These are phyloP conservation scores for Penicillium hesseltinei DNA, from an alignment of 2,329 filamentous ascomycete species.

Conservation along the genomic window DNA sequence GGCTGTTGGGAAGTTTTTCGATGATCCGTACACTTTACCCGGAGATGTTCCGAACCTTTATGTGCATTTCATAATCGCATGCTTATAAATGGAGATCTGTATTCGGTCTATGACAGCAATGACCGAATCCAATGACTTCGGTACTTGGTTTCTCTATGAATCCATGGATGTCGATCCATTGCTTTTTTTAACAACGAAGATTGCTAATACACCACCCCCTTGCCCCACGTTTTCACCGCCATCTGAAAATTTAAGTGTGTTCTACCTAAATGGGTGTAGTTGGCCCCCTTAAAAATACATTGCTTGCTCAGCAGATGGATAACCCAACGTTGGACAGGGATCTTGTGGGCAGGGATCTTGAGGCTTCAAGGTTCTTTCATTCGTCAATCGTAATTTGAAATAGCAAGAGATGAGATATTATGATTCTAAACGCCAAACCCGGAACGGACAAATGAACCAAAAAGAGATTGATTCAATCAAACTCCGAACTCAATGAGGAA, in stretches of 20 bases:
- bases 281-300: not conserved
- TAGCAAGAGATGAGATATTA: conserved; percentile 9
- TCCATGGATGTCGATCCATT: not conserved
- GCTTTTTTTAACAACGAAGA: not conserved
- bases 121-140: not conserved
- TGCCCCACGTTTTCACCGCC: not conserved
- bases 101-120: not conserved
- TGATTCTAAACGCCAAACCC: not conserved
- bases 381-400: not conserved
- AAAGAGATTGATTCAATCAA: not conserved
- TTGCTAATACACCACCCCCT: not conserved
- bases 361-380: not conserved
- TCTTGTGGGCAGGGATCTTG: no score
- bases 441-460: not conserved
- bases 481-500: conserved; percentile 17
- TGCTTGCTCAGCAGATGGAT: not conserved
- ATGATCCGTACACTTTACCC: not conserved
- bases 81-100: not conserved
- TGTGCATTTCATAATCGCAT: not conserved
- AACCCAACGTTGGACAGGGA: not conserved
- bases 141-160: not conserved
- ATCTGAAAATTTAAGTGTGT: not conserved
- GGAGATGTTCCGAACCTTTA: not conserved
- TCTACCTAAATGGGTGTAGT: not conserved
- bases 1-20: not conserved